A percentile compares a stretch with the other conserved stretches of the same genome.
phyloP scores from a whole-genome alignment of 2,329 filamentous ascomycete species.

The Trichoderma atrobrunneum region DNA sequence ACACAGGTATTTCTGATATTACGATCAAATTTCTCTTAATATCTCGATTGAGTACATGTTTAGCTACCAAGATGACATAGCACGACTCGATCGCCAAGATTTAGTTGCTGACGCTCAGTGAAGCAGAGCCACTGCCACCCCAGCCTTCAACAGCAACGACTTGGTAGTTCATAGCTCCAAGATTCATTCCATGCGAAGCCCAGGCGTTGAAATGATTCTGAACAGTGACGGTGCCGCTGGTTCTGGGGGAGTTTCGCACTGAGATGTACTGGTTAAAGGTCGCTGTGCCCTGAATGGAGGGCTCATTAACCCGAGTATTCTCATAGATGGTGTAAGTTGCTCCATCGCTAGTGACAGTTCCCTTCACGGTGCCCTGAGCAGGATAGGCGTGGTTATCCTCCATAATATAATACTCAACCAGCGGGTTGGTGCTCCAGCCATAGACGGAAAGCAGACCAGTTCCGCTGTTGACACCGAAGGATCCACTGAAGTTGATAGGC shows the following conservation, averaged over 20 bases:
- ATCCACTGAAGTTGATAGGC: slow-evolving; percentile 9
- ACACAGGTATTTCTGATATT: neutral
- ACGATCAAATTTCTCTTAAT: neutral
- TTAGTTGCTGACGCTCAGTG: slow-evolving; percentile 46
- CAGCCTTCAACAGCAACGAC: slow-evolving; percentile 56
- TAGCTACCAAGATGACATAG: neutral
- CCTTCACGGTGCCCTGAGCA: slow-evolving; percentile 32
- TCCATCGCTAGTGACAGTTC: slow-evolving; percentile 37
- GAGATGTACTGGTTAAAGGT: slow-evolving; percentile 50
- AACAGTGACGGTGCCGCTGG: slow-evolving; percentile 44
- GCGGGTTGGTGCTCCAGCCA: slow-evolving; percentile 38
- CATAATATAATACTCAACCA: slow-evolving; percentile 40
- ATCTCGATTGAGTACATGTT: neutral
- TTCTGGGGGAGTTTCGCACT: slow-evolving; percentile 11
- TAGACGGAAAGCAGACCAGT: slow-evolving; percentile 39
- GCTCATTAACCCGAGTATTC: slow-evolving; percentile 39
- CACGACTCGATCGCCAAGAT: neutral
- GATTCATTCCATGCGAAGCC: slow-evolving; percentile 43
- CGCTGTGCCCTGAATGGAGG: slow-evolving; percentile 47
- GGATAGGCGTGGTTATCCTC: slow-evolving; percentile 39
- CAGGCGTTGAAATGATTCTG: slow-evolving; percentile 46
- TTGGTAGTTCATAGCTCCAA: slow-evolving; percentile 52
- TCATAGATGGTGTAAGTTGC: slow-evolving; percentile 38
- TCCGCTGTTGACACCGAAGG: slow-evolving; percentile 24
- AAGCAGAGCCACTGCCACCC: slow-evolving; percentile 46